Evolutionary conservation across 768 basidiomycete genomes (phyloP), one percentile per base, ranked within the genome.

Genomic region (Gyrodon lividus): DNA sequence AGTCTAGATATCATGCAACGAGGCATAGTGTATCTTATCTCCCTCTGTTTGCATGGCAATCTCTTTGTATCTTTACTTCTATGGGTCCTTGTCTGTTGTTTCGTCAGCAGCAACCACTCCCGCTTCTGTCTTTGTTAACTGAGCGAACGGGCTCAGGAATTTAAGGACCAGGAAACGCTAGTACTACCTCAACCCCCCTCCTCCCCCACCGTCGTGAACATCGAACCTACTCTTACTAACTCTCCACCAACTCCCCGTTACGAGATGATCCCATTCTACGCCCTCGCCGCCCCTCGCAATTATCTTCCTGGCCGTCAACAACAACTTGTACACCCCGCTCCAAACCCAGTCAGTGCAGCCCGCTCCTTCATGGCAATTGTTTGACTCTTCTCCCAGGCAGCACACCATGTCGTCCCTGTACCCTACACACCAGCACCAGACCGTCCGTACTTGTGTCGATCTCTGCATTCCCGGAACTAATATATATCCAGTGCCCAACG

Each of bases 381-480:
- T 16, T 34, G 16, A 34, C 33, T 12, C 33, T 34, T 16, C 33
- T 34, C 33, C 13, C n/a, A 43, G 26, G 16, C 42, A 43, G 16
- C 20, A n/a, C 38, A 56, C 14, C 41, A 54, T 22, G 14, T 40
- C 8, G n/a, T 14, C 20, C 17, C 3, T 13, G 19, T 10, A 16
- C 28, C 30, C 10, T 34, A 40, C n/a, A 10, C 43, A 14, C 43
- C 33, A 19, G 2, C 43, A 14, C 43, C 33, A 19, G 2, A 44
- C 17, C 19, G 63, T 63, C n/a, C 41, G 62, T 59, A 40, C 9
- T 51, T 26, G n/a, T 14, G 14, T 17, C 22, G 9, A 31, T 39
- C 22, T 9, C 4, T 48, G 23, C 26, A 10, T 16, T 17, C 30
- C 24, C 3, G 13, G 20, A 28, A 13, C 38, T 61, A 9, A 60